A percentile compares a stretch with the other conserved stretches of the same genome.
These are phyloP conservation scores for Emericellopsis atlantica DNA, from an alignment of 2,329 filamentous ascomycete species.

Conservation along the genomic window DNA sequence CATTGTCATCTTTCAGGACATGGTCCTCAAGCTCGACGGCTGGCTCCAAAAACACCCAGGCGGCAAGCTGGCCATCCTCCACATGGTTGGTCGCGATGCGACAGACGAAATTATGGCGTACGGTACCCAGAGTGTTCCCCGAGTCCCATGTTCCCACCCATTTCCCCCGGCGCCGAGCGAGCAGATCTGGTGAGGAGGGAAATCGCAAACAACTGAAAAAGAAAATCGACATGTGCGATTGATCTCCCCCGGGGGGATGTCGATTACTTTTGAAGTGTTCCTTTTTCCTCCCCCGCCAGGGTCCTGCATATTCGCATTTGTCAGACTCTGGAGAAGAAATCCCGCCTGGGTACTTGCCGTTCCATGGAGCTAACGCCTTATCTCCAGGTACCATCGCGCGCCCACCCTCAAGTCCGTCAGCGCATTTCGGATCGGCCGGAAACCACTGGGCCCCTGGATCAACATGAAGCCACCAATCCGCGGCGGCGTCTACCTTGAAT, in stretches of 20 bases:
- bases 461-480: slow-evolving; percentile 48
- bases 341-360: background rate
- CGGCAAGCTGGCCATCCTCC: slow-evolving; percentile 43
- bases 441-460: slow-evolving; percentile 38
- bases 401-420: slow-evolving; percentile 43
- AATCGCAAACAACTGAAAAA: background rate
- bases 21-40: slow-evolving; percentile 39
- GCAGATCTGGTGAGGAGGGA: too few species aligned
- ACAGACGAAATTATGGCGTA: slow-evolving; percentile 48
- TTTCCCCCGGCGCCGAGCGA: background rate
- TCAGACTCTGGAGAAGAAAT: background rate
- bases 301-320: background rate
- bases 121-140: background rate
- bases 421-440: slow-evolving; percentile 46
- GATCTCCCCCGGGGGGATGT: background rate
- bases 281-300: too few species aligned
- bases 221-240: background rate
- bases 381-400: slow-evolving; percentile 40
- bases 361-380: background rate
- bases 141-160: slow-evolving; percentile 4
- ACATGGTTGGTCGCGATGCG: slow-evolving; percentile 48
- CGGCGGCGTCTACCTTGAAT: slow-evolving; percentile 24
- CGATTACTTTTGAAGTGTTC: too few species aligned
- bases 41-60: slow-evolving; percentile 50
- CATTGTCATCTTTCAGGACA: slow-evolving; percentile 43